A percentile compares a stretch with the other conserved stretches of the same genome.
Evolutionary conservation across 805 yeast genomes (phyloP).

Genomic region (Zygosaccharomyces gambellarensis): DNA sequence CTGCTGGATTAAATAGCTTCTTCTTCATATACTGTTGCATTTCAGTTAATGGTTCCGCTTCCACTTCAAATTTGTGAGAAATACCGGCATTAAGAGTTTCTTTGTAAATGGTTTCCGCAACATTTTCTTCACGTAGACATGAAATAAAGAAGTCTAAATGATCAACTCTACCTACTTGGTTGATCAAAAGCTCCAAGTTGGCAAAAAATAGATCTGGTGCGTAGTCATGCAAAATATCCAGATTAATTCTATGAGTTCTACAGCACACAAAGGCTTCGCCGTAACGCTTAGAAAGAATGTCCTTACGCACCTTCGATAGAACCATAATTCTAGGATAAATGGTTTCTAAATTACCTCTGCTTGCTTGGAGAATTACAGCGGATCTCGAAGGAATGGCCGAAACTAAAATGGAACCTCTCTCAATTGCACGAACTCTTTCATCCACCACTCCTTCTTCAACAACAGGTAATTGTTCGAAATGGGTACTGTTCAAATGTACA

Average conservation of each 20-base stretch:
- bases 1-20: conserved; percentile 36
- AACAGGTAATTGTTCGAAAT: conserved; percentile 38
- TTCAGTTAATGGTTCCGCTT: conserved; percentile 33
- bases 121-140: conserved; percentile 81
- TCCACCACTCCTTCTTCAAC: conserved; percentile 45
- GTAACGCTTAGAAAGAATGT: conserved; percentile 55
- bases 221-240: conserved; percentile 86
- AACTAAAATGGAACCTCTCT: conserved; percentile 84
- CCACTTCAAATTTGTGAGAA: conserved; percentile 27
- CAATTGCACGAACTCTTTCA: conserved; percentile 84
- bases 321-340: conserved; percentile 92
- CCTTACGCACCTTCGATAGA: conserved; percentile 69
- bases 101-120: conserved; percentile 69
- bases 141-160: conserved; percentile 84
- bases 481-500: conserved; percentile 54
- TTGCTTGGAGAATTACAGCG: conserved; percentile 84
- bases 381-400: conserved; percentile 76
- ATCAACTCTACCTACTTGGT: conserved; percentile 66
- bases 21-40: conserved; percentile 41
- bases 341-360: conserved; percentile 93
- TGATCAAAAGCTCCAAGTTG: conserved; percentile 62
- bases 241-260: conserved; percentile 84
- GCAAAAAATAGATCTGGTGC: conserved; percentile 62
- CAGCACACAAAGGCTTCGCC: conserved; percentile 75
- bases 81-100: conserved; percentile 51